Percentiles rank a stretch among this genome's conserved stretches.
These are phyloP conservation scores for Penicillium samsonianum DNA, from an alignment of 495 filamentous ascomycete species.

Conservation along the genomic window DNA sequence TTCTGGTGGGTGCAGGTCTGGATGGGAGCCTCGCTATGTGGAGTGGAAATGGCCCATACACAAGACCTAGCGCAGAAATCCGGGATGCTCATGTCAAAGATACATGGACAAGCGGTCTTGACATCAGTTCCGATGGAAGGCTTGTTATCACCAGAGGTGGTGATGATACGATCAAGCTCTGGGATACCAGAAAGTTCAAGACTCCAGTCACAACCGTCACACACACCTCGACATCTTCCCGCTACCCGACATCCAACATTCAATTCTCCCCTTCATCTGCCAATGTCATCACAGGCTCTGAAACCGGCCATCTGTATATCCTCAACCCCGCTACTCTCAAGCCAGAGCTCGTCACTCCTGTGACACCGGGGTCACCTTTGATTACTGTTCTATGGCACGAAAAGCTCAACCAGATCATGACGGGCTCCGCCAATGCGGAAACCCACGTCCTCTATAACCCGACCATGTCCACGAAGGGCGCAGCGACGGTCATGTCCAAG, in stretches of 20 bases:
- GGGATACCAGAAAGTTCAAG: conserved; percentile 97
- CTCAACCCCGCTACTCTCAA: conserved; percentile 86
- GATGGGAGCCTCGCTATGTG: conserved; percentile 94
- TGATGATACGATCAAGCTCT: conserved; percentile 84
- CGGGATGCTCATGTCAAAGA: conserved; percentile 76
- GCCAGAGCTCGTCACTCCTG: conserved; percentile 78
- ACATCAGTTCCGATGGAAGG: conserved; percentile 86
- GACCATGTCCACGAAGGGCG: conserved; percentile 73
- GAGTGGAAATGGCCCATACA: conserved; percentile 82
- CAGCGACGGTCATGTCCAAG: conserved; percentile 85
- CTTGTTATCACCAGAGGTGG: conserved; percentile 87
- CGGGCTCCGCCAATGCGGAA: conserved; percentile 86
- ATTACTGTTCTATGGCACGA: conserved; percentile 89
- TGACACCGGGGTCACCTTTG: conserved; percentile 79
- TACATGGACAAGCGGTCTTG: conserved; percentile 93
- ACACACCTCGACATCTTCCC: conserved; percentile 77
- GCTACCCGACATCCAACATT: conserved; percentile 83
- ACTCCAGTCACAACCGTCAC: conserved; percentile 75
- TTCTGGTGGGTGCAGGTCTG: conserved; percentile 83
- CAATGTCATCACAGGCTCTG: conserved; percentile 85
- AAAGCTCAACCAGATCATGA: conserved; percentile 94
- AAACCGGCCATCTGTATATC: conserved; percentile 84
- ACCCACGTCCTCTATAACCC: conserved; percentile 91
- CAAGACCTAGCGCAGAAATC: conserved; percentile 83
- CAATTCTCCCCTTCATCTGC: conserved; percentile 80